These are phyloP conservation scores for Talaromyces sp. DNA, from an alignment of 2,329 filamentous ascomycete species.

Conservation along the genomic window DNA sequence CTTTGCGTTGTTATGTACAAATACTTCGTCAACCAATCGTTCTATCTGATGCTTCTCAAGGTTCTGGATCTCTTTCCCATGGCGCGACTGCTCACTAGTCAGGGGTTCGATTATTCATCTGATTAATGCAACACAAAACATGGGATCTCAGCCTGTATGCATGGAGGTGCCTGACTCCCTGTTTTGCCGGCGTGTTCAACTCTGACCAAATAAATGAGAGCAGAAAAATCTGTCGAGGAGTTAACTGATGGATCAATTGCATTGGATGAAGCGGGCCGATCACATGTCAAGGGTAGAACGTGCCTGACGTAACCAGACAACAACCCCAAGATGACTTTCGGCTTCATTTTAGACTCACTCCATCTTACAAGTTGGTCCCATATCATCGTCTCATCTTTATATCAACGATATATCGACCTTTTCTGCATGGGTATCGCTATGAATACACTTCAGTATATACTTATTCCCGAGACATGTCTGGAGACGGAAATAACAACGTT, in stretches of 20 bases:
- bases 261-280: slow-evolving; percentile 14
- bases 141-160: neutral
- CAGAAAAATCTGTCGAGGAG: neutral
- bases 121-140: neutral
- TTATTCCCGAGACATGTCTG: neutral
- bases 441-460: neutral
- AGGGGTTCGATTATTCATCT: neutral
- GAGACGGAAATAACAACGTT: neutral
- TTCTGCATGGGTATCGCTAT: neutral
- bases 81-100: neutral
- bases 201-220: neutral
- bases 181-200: neutral
- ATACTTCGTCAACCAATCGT: neutral
- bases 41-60: neutral
- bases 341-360: neutral
- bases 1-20: neutral
- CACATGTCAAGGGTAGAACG: slow-evolving; percentile 19
- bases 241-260: neutral
- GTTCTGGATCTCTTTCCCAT: neutral
- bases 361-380: too few species aligned
- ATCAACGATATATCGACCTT: neutral
- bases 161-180: neutral
- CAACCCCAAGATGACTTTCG: slow-evolving; percentile 18
- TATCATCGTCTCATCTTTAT: neutral
- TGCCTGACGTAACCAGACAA: slow-evolving; percentile 15